Evolutionary conservation across 169 alveolate species (phyloP).

Genomic region (Plasmodium yoelii): DNA sequence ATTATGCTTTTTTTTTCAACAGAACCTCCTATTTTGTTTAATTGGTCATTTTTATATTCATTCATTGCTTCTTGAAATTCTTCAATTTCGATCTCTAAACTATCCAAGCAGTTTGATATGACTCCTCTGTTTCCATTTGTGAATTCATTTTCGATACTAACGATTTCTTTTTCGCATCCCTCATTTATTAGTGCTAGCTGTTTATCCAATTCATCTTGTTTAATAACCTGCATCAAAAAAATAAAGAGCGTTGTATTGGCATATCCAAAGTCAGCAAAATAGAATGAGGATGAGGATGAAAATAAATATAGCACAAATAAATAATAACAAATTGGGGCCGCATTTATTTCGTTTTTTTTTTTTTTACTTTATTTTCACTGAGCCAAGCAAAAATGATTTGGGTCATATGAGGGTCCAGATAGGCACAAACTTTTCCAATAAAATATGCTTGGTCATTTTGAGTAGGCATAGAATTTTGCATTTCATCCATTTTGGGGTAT

Average conservation of each 20-base stretch:
- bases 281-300: too few relatives aligned
- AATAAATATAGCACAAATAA: too few relatives aligned
- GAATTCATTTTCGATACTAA: slow-evolving; percentile 49
- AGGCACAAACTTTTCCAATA: slow-evolving; percentile 73
- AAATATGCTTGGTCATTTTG: slow-evolving; percentile 17
- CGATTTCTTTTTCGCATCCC: slow-evolving; percentile 45
- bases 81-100: slow-evolving; percentile 70
- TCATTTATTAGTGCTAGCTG: slow-evolving; percentile 63
- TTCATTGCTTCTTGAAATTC: slow-evolving; percentile 81
- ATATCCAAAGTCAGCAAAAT: too few relatives aligned
- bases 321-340: too few relatives aligned
- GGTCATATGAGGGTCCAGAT: slow-evolving; percentile 84
- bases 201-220: slow-evolving; percentile 75
- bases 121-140: slow-evolving; percentile 76
- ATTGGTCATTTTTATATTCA: slow-evolving; percentile 79
- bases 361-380: slow-evolving; percentile 76
- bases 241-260: not conserved
- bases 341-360: not conserved
- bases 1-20: slow-evolving; percentile 80
- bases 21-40: slow-evolving; percentile 78
- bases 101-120: slow-evolving; percentile 42
- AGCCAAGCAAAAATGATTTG: slow-evolving; percentile 84
- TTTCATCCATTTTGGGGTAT: not conserved
- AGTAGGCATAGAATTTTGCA: not conserved
- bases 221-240: slow-evolving; percentile 46